A percentile compares a stretch with the other conserved stretches of the same genome.
These are phyloP conservation scores for Fusarium sp. DNA, from an alignment of 2,329 filamentous ascomycete genomes.

Conservation along the genomic window DNA sequence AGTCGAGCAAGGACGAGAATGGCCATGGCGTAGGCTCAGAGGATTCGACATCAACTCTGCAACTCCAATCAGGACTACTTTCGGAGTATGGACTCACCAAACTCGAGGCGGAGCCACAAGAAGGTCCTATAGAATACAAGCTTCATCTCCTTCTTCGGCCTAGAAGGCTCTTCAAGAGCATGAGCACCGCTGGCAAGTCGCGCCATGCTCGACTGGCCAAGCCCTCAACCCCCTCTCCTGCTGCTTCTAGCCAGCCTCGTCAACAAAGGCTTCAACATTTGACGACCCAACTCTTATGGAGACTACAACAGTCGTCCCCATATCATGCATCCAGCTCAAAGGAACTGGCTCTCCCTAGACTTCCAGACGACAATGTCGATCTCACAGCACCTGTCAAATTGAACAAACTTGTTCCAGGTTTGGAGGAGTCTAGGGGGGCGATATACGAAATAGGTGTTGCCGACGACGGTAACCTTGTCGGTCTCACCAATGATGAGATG, in stretches of 20 bases:
- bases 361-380: slow-evolving; percentile 74
- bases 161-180: slow-evolving; percentile 78
- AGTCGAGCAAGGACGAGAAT: slow-evolving; percentile 55
- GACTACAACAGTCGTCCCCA: slow-evolving; percentile 92
- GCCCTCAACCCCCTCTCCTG: slow-evolving; percentile 51
- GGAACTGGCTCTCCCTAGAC: slow-evolving; percentile 78
- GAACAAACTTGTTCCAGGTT: slow-evolving; percentile 76
- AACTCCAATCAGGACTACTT: slow-evolving; percentile 57
- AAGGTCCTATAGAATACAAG: slow-evolving; percentile 97
- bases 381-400: slow-evolving; percentile 62
- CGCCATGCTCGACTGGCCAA: slow-evolving; percentile 35
- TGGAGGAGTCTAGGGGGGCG: slow-evolving; percentile 93
- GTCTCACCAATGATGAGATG: slow-evolving; percentile 90
- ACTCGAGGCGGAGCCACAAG: slow-evolving; percentile 90
- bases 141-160: slow-evolving; percentile 87
- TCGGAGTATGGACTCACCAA: slow-evolving; percentile 78
- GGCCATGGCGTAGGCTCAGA: slow-evolving; percentile 37
- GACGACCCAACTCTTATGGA: slow-evolving; percentile 95
- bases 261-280: slow-evolving; percentile 90
- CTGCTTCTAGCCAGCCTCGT: slow-evolving; percentile 74
- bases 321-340: slow-evolving; percentile 86
- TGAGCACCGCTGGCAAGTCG: slow-evolving; percentile 68
- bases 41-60: slow-evolving; percentile 45
- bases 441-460: slow-evolving; percentile 97
- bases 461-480: slow-evolving; percentile 92